Conservation (phyloP, 192 early-diverging fungal genomes). For the Podila epicladia region DNA sequence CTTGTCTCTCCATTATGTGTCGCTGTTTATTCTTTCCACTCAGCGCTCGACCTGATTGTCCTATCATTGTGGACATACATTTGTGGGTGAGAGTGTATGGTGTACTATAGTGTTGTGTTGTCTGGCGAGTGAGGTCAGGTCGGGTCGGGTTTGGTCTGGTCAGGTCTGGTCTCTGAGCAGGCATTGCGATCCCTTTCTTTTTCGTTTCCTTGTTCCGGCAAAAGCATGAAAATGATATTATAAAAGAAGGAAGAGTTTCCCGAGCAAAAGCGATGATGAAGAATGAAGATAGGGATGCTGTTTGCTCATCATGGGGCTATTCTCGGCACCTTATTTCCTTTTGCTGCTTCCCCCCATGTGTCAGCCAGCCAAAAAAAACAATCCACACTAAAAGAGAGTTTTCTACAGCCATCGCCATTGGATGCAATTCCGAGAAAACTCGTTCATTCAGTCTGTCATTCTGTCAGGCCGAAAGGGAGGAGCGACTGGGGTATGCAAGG, state of each 20-base stretch:
- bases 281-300: neutral
- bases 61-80: neutral
- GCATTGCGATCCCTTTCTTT: too few relatives aligned
- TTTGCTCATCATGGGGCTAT: neutral
- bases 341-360: neutral
- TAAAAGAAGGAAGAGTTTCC: too few relatives aligned
- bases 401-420: neutral
- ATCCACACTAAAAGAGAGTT: neutral
- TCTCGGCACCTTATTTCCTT: conserved; percentile 14
- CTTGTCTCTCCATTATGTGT: too few relatives aligned
- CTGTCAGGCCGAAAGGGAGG: too few relatives aligned
- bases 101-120: too few relatives aligned
- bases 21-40: neutral
- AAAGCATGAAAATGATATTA: too few relatives aligned
- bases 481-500: too few relatives aligned
- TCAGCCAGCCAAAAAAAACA: neutral
- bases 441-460: neutral
- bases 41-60: neutral
- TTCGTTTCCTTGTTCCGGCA: too few relatives aligned
- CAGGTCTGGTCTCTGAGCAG: too few relatives aligned
- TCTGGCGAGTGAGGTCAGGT: too few relatives aligned
- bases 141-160: too few relatives aligned
- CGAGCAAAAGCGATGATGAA: too few relatives aligned
- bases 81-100: neutral
- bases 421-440: neutral